Evolutionary conservation across 2,329 filamentous ascomycete genomes (phyloP), one percentile per base, ranked within the genome.

Genomic region (Alternaria sp.): DNA sequence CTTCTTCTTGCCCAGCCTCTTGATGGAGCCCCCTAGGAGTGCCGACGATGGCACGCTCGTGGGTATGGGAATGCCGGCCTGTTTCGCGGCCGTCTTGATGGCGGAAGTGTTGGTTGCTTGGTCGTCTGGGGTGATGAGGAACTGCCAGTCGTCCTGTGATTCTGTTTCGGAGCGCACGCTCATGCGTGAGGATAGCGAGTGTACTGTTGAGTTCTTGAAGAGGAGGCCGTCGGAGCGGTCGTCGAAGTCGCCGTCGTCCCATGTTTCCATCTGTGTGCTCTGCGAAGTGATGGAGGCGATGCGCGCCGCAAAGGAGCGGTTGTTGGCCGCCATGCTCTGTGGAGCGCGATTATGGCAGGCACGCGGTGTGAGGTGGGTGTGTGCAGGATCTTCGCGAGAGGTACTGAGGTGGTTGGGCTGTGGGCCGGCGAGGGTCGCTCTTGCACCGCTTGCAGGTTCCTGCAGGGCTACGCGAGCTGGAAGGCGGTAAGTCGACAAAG

Each of bases 21-120:
- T 96, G 75, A 98, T 98, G 9, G 93, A 94, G 53, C 95, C 95
- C 54, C 94, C 94, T 76, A 95, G 87, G 42, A 99, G 83, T 30
- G 95, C 95, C 20, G 94, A 97, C 30, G 91, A 88, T 1, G 94
- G 93, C 32, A 98, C 88, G 75, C 94, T 94, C 52, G 87, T 84
- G 28, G 95, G 95, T 57, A 98, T 88, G 7, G 95, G 94, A 65
- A 99, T 97, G 68, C 95, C 95, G 26, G 93, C 94, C 75, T 89
- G 89, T 73, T 93, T 91, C 34, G 94, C 94, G 7, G 93, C 91
- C 24, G 91, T 88, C 52, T 63, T 63, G 71, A 99, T 94, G 61
- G 95, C 94, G 75, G 96, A 91, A 69, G 89, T 82, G 9, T 91
- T 96, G 1, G 92, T 92, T 64, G 88, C 86, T 71, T 96, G 92